Evolutionary conservation across 768 basidiomycete genomes (phyloP), one percentile per base, ranked within the genome.

Genomic region (Tylopilus cervinicoccineus): DNA sequence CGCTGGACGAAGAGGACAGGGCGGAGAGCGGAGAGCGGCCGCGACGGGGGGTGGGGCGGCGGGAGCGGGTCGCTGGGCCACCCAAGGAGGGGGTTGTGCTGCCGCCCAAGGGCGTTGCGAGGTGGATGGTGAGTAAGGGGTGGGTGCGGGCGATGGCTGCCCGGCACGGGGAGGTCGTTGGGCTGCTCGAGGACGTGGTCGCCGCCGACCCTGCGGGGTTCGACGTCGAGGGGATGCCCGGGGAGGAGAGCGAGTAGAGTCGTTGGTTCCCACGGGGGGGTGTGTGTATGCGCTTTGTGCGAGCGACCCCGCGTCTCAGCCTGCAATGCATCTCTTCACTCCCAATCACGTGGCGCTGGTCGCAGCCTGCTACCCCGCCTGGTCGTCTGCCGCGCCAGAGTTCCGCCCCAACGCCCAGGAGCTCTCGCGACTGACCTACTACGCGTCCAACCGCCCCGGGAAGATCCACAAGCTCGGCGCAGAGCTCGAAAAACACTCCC

Each of bases 331-430:
- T 65, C 66, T 83, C 59, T 89, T 92, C 70, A 84, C 85, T 48
- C 84, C 90, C 53, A 81, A 86, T 71, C 90, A 93, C 72, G 79
- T 91, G 59, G 80, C 83, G 58, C 82, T 93, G 52, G 79, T 94
- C 63, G 80, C 81, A 46, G 81, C 89, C 29, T 94, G 91, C 66
- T 95, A 94, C 64, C 93, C 93, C 14, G 80, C 88, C 8, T 72
- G 82, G 36, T 83, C 90, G 45, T 81, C 86, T 16, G 76, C 88
- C 19, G 88, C 81, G 29, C 85, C 91, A 42, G 81, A 85, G 48
- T 90, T 82, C 66, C 78, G 77, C 12, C 89, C 90, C 12, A 92
- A 91, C 56, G 75, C 86, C 0, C 90, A 92, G 65, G 90, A 93
- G 59, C 76, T 92, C 14, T 92, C 90, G 43, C 79, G 85, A 16